Evolutionary conservation across 345 rosid genomes (phyloP), one percentile per base, ranked within the genome.

Genomic region (Diplotaxis tenuifolia): DNA sequence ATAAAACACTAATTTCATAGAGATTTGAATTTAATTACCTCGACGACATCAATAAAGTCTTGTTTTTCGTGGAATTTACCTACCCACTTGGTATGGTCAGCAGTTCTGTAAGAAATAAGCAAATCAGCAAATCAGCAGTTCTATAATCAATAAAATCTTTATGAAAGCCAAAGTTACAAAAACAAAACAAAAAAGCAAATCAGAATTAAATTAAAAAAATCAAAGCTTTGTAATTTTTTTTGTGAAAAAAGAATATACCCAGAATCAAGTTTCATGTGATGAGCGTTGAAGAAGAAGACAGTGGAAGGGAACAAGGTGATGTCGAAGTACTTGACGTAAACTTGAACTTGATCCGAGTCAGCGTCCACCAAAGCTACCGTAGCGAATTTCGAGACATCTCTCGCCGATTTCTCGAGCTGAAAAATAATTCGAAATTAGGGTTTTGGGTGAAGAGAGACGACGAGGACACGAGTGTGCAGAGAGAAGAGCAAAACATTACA

Each of bases 211-310:
- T 22, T 16, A 3, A 50, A 9, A 62, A 40, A 36, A 9, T 5
- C 16, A 62, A 62, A 62, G 66, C 66, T 62, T 61, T 27, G 2
- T 8, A 23, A 14, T 20, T 20, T 8, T 11, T n/a, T 6, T 1
- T 11, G 4, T 53, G 36, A 16, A 31, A 56, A 0, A 22, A 29
- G 20, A 74, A 21, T 4, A 4, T 76, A 92, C 99, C 96, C 96
- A 64, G 89, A 90, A 82, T 95, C 99, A 89, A 95, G 82, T 82
- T 95, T 95, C 93, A 95, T 92, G 22, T 95, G 96, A 70, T 90
- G 92, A 1, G 96, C 93, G 62, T 95, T 95, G 87, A 95, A 90
- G 87, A 95, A 95, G 87, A 92, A 95, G 23, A 92, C 47, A 0
- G 96, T 86, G 2, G 96, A 89, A 2, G 99, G 99, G 16, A 82